Evolutionary conservation across 73 alveolate species (phyloP).

Genomic region (Tetrahymena borealis): DNA sequence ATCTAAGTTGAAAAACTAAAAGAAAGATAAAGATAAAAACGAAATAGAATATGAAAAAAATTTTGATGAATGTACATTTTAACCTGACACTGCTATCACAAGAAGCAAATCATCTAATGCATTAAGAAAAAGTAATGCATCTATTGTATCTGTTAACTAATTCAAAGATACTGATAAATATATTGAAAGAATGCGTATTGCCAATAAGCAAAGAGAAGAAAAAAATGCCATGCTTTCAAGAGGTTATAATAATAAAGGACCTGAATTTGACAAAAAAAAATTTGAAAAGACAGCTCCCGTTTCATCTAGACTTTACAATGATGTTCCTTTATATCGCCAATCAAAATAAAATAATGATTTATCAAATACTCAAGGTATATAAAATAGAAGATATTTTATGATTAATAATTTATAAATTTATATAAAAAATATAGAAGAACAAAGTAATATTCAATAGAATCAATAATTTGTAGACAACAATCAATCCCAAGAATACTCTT

Average conservation of each 20-base stretch:
- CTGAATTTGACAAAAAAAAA: background rate
- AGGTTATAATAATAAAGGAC: slow-evolving; percentile 15
- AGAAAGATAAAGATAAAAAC: slow-evolving; percentile 21
- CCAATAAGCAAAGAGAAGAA: slow-evolving; percentile 36
- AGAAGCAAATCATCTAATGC: slow-evolving; percentile 1
- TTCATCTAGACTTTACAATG: background rate
- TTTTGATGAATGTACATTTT: slow-evolving; percentile 36
- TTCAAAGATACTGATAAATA: slow-evolving; percentile 33
- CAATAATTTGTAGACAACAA: background rate
- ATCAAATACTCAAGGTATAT: background rate
- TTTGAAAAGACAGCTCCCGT: background rate
- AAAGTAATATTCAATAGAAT: background rate
- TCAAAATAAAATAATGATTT: background rate
- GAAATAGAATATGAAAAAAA: slow-evolving; percentile 41
- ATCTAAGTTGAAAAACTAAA: slow-evolving; percentile 12
- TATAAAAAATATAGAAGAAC: background rate
- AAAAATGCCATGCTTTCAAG: slow-evolving; percentile 25
- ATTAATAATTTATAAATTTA: background rate
- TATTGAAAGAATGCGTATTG: slow-evolving; percentile 31
- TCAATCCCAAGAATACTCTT: background rate
- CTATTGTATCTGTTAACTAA: background rate
- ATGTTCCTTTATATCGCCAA: background rate
- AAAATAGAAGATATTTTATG: background rate
- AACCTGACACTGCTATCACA: slow-evolving; percentile 12
- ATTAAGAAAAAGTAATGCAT: background rate